These are phyloP conservation scores for Hanseniaspora occidentalis DNA, from an alignment of 805 yeast genomes.

Conservation along the genomic window DNA sequence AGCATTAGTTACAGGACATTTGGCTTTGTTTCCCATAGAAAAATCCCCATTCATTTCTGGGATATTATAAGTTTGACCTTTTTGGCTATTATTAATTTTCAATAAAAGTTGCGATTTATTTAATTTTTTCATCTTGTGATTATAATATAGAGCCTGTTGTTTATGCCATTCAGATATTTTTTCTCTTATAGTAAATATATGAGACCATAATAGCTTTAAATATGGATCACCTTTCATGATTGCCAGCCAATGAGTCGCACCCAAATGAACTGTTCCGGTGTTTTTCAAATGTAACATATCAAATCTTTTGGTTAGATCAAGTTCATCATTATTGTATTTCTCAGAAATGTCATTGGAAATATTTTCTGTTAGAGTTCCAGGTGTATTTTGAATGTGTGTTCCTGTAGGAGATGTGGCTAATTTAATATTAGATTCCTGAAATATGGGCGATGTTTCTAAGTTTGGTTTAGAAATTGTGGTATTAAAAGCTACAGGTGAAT, in stretches of 20 bases:
- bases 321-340: slow-evolving; percentile 23
- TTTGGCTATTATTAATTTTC: too few species aligned
- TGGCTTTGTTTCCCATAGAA: not conserved
- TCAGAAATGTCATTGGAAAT: slow-evolving; percentile 1
- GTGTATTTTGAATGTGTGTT: not conserved
- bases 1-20: not conserved
- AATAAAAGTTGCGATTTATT: too few species aligned
- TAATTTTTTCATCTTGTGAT: not conserved
- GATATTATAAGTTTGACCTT: too few species aligned
- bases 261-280: slow-evolving; percentile 32
- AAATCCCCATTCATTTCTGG: too few species aligned
- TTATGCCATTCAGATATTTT: slow-evolving; percentile 23
- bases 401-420: not conserved
- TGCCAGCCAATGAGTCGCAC: slow-evolving; percentile 48
- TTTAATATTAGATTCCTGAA: too few species aligned
- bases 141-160: slow-evolving; percentile 9
- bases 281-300: slow-evolving; percentile 32
- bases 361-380: not conserved
- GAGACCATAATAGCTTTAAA: slow-evolving; percentile 41
- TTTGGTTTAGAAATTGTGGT: too few species aligned
- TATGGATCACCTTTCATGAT: slow-evolving; percentile 48
- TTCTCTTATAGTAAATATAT: slow-evolving; percentile 31
- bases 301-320: slow-evolving; percentile 30
- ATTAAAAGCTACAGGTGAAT: too few species aligned
- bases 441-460: too few species aligned